Percentiles rank a stretch among this genome's conserved stretches.
These are phyloP conservation scores for Triticum monococcum DNA, from an alignment of 176 grass and related monocot genomes.

Conservation along the genomic window DNA sequence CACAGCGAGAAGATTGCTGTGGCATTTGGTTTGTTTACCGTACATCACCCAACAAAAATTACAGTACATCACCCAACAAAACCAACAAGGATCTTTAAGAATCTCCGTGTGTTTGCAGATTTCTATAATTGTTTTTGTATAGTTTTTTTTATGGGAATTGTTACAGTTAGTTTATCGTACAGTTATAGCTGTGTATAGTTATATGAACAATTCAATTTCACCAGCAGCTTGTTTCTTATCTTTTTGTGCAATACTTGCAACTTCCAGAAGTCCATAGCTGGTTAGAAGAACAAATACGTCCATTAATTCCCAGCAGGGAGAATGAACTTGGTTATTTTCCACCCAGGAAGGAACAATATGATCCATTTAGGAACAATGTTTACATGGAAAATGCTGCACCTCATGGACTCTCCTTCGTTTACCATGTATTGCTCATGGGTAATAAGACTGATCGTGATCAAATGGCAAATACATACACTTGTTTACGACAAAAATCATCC, in stretches of 20 bases:
- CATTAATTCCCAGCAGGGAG: background rate
- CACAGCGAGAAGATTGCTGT: constrained; percentile 90
- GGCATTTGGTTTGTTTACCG: constrained; percentile 62
- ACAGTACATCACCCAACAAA: constrained; percentile 43
- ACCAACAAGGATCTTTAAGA: constrained; percentile 88
- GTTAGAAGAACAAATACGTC: background rate
- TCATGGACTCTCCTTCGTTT: background rate
- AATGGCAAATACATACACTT: background rate
- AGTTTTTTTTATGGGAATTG: no score
- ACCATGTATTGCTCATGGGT: background rate
- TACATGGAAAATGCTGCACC: background rate
- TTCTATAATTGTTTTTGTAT: no score
- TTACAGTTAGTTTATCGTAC: background rate
- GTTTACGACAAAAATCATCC: background rate
- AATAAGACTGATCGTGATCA: background rate
- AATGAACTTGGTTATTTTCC: background rate
- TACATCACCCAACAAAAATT: constrained; percentile 27
- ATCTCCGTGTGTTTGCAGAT: constrained; percentile 65
- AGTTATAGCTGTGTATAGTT: background rate
- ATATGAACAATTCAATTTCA: background rate
- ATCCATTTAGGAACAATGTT: background rate
- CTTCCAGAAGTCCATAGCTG: background rate
- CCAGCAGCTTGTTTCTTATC: background rate
- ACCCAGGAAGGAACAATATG: background rate
- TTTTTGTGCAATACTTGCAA: background rate